phyloP scores from a whole-genome alignment of 495 filamentous ascomycete species.

The Trichoderma erinaceum region DNA sequence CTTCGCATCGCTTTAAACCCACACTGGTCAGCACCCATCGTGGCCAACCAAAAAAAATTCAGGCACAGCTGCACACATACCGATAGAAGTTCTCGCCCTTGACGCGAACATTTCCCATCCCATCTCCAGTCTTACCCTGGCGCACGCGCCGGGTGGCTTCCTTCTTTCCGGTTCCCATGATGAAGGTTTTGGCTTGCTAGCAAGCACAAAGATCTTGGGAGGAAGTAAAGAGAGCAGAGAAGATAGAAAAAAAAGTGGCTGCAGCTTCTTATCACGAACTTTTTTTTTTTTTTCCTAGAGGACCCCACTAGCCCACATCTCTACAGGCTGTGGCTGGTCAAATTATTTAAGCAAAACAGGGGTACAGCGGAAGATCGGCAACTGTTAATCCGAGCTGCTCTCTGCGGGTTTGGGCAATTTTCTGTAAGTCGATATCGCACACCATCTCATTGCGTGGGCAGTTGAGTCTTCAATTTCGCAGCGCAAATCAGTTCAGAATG shows the following conservation, averaged over 20 bases:
- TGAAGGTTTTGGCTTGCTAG: slow-evolving; percentile 18
- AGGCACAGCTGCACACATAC: slow-evolving; percentile 25
- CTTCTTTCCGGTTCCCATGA: slow-evolving; percentile 95
- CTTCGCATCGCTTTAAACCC: slow-evolving; percentile 62
- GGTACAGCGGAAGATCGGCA: not conserved
- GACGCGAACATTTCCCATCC: slow-evolving; percentile 80
- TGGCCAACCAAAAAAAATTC: not conserved
- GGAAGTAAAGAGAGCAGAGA: slow-evolving; percentile 1
- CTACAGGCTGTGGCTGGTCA: slow-evolving; percentile 8
- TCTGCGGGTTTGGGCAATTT: slow-evolving; percentile 8
- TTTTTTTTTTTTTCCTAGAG: slow-evolving; percentile 22
- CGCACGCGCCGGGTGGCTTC: slow-evolving; percentile 70
- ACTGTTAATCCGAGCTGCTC: not conserved
- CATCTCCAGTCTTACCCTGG: slow-evolving; percentile 74
- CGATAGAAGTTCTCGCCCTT: slow-evolving; percentile 98
- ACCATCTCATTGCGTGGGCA: not conserved
- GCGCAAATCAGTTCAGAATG: not conserved
- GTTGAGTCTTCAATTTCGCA: no score
- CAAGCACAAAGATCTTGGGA: slow-evolving; percentile 14
- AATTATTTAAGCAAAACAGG: slow-evolving; percentile 3
- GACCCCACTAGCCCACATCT: slow-evolving; percentile 13
- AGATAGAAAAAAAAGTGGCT: slow-evolving; percentile 8
- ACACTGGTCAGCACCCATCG: not conserved
- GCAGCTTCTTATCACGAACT: slow-evolving; percentile 10
- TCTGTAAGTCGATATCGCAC: slow-evolving; percentile 10